A percentile compares a stretch with the other conserved stretches of the same genome.
Evolutionary conservation across 2,329 filamentous ascomycete species (phyloP).

Genomic region (Ophidiomyces ophidiicola): DNA sequence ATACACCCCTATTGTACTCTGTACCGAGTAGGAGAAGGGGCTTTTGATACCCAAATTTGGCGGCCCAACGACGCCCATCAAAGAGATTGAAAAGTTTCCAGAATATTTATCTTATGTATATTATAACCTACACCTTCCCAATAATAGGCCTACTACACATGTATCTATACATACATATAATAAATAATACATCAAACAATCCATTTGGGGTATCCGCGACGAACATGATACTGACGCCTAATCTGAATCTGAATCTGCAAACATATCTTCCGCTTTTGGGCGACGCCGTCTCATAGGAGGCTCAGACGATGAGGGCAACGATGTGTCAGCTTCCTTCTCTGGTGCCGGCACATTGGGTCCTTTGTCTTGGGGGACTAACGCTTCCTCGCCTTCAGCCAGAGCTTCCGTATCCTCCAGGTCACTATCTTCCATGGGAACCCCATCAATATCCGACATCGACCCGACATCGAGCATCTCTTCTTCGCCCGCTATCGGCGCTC

Average conservation of each 20-base stretch:
- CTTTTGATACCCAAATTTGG: too few relatives aligned
- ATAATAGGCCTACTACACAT: too few relatives aligned
- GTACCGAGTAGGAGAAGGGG: too few relatives aligned
- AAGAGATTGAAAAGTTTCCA: too few relatives aligned
- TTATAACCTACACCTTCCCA: too few relatives aligned
- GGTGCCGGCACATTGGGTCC: slow-evolving; percentile 14
- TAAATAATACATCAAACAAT: too few relatives aligned
- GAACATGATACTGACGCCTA: slow-evolving; percentile 14
- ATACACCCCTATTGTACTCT: neutral
- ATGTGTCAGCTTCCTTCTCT: slow-evolving; percentile 16
- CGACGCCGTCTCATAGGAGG: slow-evolving; percentile 43
- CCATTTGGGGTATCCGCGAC: too few relatives aligned
- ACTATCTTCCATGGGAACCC: slow-evolving; percentile 37
- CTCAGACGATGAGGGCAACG: slow-evolving; percentile 20
- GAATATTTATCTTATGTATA: too few relatives aligned
- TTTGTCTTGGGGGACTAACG: slow-evolving; percentile 18
- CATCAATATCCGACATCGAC: slow-evolving; percentile 34
- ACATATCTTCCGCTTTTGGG: slow-evolving; percentile 74
- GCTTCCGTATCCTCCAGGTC: slow-evolving; percentile 41
- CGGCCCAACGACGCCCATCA: too few relatives aligned
- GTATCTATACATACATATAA: too few relatives aligned
- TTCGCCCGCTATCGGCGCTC: slow-evolving; percentile 25
- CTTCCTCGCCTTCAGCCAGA: slow-evolving; percentile 30
- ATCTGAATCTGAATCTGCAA: slow-evolving; percentile 60
- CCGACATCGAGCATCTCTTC: slow-evolving; percentile 35